A percentile compares a stretch with the other conserved stretches of the same genome.
Evolutionary conservation across 129 eudicot genomes (phyloP).

Genomic region (Helianthus annuus): HanXRQr2.0-SUNRISE NC_035440.2:9909131-9909630

Average conservation of each 20-base stretch:
- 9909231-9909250: conserved; percentile 4
- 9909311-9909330: conserved; percentile 20
- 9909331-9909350: conserved; percentile 16
- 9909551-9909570: neutral
- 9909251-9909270: conserved; percentile 30
- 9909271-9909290: conserved; percentile 19
- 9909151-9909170: neutral
- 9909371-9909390: conserved; percentile 27
- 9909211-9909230: neutral
- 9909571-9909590: too few species aligned
- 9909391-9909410: conserved; percentile 32
- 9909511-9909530: conserved; percentile 28
- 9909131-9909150: too few species aligned
- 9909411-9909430: conserved; percentile 27
- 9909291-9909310: conserved; percentile 2
- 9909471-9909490: conserved; percentile 20
- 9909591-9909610: too few species aligned
- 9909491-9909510: conserved; percentile 29
- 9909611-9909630: conserved; percentile 53
- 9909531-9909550: conserved; percentile 19
- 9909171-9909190: conserved; percentile 18
- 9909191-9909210: conserved; percentile 17
- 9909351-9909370: conserved; percentile 11
- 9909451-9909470: conserved; percentile 32
- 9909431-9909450: conserved; percentile 35